A percentile compares a stretch with the other conserved stretches of the same genome.
phyloP scores from a whole-genome alignment of 2,329 filamentous ascomycete species.

The Pseudogymnoascus destructans region DNA sequence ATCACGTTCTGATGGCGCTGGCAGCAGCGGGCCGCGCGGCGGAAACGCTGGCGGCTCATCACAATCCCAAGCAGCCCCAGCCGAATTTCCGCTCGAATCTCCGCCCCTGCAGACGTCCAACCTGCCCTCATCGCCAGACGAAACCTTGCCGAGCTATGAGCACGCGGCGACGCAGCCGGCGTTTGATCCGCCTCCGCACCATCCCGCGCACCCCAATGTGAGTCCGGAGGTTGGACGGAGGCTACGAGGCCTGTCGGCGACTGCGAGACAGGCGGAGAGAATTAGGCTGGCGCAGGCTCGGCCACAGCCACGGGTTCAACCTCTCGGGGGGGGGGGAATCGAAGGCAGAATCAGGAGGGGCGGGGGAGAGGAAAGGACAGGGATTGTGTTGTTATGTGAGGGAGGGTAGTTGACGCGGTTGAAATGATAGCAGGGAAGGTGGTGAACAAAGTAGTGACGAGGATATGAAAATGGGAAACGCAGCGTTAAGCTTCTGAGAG shows the following conservation, averaged over 20 bases:
- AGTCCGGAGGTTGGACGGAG: slow-evolving; percentile 17
- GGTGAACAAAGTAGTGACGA: neutral
- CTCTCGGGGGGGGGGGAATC: neutral
- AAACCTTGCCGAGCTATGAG: slow-evolving; percentile 52
- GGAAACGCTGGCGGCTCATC: slow-evolving; percentile 13
- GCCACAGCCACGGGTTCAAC: neutral
- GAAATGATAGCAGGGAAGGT: neutral
- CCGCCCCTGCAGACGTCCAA: neutral
- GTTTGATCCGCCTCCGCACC: slow-evolving; percentile 37
- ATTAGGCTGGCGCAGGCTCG: neutral
- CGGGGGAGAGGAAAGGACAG: slow-evolving; percentile 22
- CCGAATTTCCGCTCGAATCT: neutral
- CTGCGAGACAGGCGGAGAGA: neutral
- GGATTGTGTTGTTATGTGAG: slow-evolving; percentile 38
- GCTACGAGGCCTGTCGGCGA: slow-evolving; percentile 18
- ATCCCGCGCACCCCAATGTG: slow-evolving; percentile 30
- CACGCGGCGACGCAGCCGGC: slow-evolving; percentile 44
- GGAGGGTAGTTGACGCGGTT: neutral
- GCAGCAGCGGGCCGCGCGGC: slow-evolving; percentile 14
- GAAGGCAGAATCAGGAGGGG: neutral
- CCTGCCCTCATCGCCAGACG: slow-evolving; percentile 27
- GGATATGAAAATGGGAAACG: neutral
- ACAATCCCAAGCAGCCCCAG: slow-evolving; percentile 28
- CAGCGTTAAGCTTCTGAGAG: neutral
- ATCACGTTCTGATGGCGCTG: slow-evolving; percentile 20